Percentiles rank a stretch among this genome's conserved stretches.
Conservation (phyloP, 2,329 filamentous ascomycete species). For the Orbilia quercus region DNA sequence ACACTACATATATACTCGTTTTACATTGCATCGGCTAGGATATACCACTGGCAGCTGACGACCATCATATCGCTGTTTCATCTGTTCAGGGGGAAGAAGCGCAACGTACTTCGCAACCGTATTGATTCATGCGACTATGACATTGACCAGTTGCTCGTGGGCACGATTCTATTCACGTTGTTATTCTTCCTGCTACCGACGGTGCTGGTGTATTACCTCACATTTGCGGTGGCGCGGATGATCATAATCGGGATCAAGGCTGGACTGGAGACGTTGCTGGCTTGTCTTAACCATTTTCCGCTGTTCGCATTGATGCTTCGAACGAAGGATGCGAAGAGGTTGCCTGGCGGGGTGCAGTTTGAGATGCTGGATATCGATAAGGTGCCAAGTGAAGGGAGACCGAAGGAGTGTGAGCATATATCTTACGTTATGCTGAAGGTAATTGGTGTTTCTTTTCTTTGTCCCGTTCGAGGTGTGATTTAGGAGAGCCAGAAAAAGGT, state of each 20-base stretch:
- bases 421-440: slow-evolving; percentile 91
- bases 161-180: slow-evolving; percentile 94
- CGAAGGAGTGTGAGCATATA: slow-evolving; percentile 68
- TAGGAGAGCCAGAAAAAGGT: not conserved
- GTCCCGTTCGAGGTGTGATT: no score
- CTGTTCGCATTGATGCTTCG: slow-evolving; percentile 96
- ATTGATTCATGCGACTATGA: slow-evolving; percentile 99
- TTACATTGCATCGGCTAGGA: slow-evolving; percentile 94
- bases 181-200: slow-evolving; percentile 95
- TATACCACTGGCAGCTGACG: slow-evolving; percentile 98
- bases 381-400: slow-evolving; percentile 21
- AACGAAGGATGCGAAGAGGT: slow-evolving; percentile 87
- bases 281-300: slow-evolving; percentile 96
- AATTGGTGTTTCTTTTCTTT: no score
- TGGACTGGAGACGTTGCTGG: slow-evolving; percentile 86
- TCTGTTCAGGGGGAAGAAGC: slow-evolving; percentile 96
- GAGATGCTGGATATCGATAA: slow-evolving; percentile 41
- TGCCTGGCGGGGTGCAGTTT: slow-evolving; percentile 72
- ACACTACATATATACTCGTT: slow-evolving; percentile 98
- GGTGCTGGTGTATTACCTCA: slow-evolving; percentile 94
- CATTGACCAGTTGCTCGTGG: slow-evolving; percentile 92
- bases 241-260: slow-evolving; percentile 94
- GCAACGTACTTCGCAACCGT: slow-evolving; percentile 94
- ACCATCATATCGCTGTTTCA: slow-evolving; percentile 98
- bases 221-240: slow-evolving; percentile 94